A percentile compares a stretch with the other conserved stretches of the same genome.
phyloP scores from a whole-genome alignment of 768 basidiomycete species.

The Royoungia palumana region DNA sequence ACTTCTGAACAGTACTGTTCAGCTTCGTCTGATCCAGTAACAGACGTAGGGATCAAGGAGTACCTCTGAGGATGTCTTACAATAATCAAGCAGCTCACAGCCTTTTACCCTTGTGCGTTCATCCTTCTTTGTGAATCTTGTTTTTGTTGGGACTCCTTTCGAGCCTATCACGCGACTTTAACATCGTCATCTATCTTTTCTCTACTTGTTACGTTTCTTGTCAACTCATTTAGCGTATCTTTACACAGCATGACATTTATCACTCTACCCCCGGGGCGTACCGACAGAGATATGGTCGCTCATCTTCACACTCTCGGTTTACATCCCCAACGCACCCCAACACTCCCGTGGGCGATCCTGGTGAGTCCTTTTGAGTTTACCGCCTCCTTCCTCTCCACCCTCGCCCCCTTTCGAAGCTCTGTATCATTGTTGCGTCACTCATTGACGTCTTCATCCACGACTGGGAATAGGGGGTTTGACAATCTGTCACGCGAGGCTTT shows the following conservation, averaged over 20 bases:
- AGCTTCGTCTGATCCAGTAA: neutral
- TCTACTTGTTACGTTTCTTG: neutral
- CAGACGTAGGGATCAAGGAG: slow-evolving; percentile 12
- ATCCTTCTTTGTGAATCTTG: neutral
- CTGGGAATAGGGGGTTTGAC: no score
- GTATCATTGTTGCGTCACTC: no score
- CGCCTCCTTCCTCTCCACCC: neutral
- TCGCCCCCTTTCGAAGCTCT: no score
- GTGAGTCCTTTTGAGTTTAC: no score
- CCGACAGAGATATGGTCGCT: slow-evolving; percentile 7
- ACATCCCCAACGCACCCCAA: slow-evolving; percentile 24
- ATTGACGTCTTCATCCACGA: no score
- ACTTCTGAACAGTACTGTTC: slow-evolving; percentile 4
- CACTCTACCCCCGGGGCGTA: neutral
- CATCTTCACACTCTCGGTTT: slow-evolving; percentile 21
- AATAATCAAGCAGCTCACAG: slow-evolving; percentile 14
- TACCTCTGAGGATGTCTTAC: slow-evolving; percentile 10
- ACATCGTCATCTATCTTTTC: neutral
- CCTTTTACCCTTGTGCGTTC: slow-evolving; percentile 27
- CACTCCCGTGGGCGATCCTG: slow-evolving; percentile 25
- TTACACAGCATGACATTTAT: slow-evolving; percentile 16
- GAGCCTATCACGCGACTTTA: no score
- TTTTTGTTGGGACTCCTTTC: no score
- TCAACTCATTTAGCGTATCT: neutral
- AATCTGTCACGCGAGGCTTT: no score